Evolutionary conservation across 345 rosid genomes (phyloP).

Genomic region (Syzygium aromaticum): DNA sequence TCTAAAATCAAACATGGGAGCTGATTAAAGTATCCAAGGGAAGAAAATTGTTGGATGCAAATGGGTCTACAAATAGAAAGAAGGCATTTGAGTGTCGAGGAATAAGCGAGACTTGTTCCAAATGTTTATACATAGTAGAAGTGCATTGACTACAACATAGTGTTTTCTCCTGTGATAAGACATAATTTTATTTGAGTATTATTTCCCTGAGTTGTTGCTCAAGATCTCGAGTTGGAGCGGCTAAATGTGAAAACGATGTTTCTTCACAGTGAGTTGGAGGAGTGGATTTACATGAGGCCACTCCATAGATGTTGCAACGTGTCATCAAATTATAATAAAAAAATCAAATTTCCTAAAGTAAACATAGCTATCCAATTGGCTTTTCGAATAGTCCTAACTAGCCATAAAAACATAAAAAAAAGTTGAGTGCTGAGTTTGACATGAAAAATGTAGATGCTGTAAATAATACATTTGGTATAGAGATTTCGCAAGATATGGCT

Average conservation of each 20-base stretch:
- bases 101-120: not conserved
- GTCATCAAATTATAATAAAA: not conserved
- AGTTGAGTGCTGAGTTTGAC: not conserved
- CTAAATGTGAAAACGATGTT: not conserved
- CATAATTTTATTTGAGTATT: not conserved
- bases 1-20: not conserved
- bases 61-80: not conserved
- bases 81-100: not conserved
- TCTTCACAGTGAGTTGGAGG: not conserved
- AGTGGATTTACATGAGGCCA: not conserved
- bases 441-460: not conserved
- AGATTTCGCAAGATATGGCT: not conserved
- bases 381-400: not conserved
- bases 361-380: not conserved
- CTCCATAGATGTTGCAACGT: not conserved
- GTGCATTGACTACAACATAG: not conserved
- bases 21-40: not conserved
- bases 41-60: not conserved
- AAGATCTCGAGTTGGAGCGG: not conserved
- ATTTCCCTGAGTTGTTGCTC: not conserved
- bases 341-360: not conserved
- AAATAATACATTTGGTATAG: not conserved
- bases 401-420: too few species aligned
- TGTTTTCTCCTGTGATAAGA: not conserved
- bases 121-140: not conserved